Evolutionary conservation across 108 stramenopile genomes (phyloP).

Genomic region (Cyclotella atomus): DNA sequence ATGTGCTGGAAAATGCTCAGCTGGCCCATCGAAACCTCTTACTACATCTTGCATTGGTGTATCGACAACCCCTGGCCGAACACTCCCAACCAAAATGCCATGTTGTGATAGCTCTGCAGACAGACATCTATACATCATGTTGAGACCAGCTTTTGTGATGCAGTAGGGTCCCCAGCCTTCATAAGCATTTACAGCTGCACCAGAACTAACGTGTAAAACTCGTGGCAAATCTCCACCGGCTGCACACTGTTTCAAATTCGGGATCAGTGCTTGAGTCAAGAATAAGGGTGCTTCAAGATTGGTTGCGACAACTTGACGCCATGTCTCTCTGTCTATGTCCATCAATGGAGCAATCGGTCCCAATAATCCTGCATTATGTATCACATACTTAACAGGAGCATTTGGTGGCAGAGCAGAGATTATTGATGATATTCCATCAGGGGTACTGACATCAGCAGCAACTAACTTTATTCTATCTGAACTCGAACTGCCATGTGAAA

Average conservation of each 20-base stretch:
- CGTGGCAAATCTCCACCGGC: conserved; percentile 30
- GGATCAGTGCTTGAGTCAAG: conserved; percentile 62
- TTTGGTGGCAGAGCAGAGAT: conserved; percentile 26
- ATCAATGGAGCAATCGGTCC: conserved; percentile 58
- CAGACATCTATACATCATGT: conserved; percentile 65
- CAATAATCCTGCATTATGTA: conserved; percentile 71
- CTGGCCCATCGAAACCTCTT: conserved; percentile 41
- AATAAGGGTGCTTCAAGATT: conserved; percentile 66
- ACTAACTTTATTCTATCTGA: conserved; percentile 18
- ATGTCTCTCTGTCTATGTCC: conserved; percentile 41
- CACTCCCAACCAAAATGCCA: conserved; percentile 51
- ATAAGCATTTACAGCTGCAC: conserved; percentile 59
- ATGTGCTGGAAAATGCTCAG: conserved; percentile 47
- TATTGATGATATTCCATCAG: conserved; percentile 38
- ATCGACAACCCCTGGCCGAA: conserved; percentile 77
- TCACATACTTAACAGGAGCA: conserved; percentile 52
- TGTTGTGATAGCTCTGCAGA: conserved; percentile 45
- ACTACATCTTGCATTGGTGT: conserved; percentile 76
- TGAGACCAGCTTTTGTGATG: conserved; percentile 69
- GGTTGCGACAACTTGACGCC: conserved; percentile 42
- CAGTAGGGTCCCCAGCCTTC: conserved; percentile 75
- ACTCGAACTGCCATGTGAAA: not conserved
- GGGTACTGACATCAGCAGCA: conserved; percentile 38
- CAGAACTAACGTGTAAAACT: conserved; percentile 62
- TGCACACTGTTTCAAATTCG: conserved; percentile 43